A percentile compares a stretch with the other conserved stretches of the same genome.
Conservation (phyloP, 2,329 filamentous ascomycete species). For the Calonectria multiphialidica region DNA sequence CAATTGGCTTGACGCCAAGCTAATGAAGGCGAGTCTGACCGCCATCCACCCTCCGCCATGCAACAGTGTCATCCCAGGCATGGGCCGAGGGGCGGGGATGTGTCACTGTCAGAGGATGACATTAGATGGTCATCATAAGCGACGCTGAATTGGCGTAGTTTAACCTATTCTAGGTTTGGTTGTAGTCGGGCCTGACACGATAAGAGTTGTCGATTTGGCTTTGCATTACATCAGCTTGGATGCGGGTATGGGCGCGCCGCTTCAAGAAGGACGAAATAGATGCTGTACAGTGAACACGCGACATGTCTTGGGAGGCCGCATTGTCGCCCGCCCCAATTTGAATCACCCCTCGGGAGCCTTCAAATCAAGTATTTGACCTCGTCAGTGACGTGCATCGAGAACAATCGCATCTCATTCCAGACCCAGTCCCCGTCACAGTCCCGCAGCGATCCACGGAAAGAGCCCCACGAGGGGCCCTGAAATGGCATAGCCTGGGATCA, state of each 20-base stretch:
- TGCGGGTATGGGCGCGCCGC: background rate
- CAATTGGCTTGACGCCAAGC: background rate
- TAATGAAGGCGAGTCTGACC: constrained; percentile 1
- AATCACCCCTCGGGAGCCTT: background rate
- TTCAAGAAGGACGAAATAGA: background rate
- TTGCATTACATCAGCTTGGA: background rate
- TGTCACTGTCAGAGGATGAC: background rate
- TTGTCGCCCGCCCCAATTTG: background rate
- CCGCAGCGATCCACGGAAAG: constrained; percentile 9
- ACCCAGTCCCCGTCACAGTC: constrained; percentile 8
- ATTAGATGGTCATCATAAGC: background rate
- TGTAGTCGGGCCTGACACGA: background rate
- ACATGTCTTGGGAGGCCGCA: constrained; percentile 1
- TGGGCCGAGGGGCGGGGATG: background rate
- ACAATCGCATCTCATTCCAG: constrained; percentile 13
- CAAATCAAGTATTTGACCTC: background rate
- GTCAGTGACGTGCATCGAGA: background rate
- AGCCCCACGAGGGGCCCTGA: constrained; percentile 19
- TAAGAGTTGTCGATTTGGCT: background rate
- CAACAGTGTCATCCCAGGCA: constrained; percentile 3
- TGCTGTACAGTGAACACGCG: background rate
- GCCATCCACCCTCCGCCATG: background rate
- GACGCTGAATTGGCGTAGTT: background rate
- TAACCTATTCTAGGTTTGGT: background rate
- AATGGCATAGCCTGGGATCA: constrained; percentile 28